Evolutionary conservation across 805 yeast species (phyloP), one percentile per base, ranked within the genome.

Genomic region (Kazachstania bromeliacearum): DNA sequence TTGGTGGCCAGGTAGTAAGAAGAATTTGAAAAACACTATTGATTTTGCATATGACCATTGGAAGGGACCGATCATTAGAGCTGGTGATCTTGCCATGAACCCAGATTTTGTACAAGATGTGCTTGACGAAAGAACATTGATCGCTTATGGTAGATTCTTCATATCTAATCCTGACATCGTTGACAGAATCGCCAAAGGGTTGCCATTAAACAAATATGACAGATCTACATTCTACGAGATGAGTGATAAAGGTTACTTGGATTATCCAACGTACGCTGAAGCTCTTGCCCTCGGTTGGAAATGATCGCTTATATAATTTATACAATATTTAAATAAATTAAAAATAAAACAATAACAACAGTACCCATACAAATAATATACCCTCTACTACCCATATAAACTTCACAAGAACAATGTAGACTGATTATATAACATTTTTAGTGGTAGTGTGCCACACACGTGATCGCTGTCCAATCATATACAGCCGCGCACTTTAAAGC

Each of bases 91-190:
- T 33, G 55, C 48, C 31, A 36, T 50, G 13, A 45, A 50, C 34
- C 57, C 54, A 30, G 49, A 50, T 21, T 42, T 46, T 8, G 52
- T 44, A 16, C 43, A 35, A 14, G 53, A 57, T 25, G 53, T 60
- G 17, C 60, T 60, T 16, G 62, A 66, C 38, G 60, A 63, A 30
- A 56, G 70, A 43, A 72, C 79, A 2, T 50, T 70, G 35, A 55
- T 68, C 25, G 61, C 51, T 18, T 56, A 49, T 34, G 78, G 78
- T 20, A 64, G 79, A 42, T 59, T 55, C 40, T 73, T 64, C 51
- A 65, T 70, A 33, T 55, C 77, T 22, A 75, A 75, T 56, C 79
- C 81, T 2, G 81, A 75, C 47, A 50, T 75, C 22, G 68, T 65
- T 14, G 46, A 55, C 13, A 59, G 75, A 41, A 38, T 75, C 28